phyloP scores from a whole-genome alignment of 768 basidiomycete species.

The Cystobasidium onofrii region DNA sequence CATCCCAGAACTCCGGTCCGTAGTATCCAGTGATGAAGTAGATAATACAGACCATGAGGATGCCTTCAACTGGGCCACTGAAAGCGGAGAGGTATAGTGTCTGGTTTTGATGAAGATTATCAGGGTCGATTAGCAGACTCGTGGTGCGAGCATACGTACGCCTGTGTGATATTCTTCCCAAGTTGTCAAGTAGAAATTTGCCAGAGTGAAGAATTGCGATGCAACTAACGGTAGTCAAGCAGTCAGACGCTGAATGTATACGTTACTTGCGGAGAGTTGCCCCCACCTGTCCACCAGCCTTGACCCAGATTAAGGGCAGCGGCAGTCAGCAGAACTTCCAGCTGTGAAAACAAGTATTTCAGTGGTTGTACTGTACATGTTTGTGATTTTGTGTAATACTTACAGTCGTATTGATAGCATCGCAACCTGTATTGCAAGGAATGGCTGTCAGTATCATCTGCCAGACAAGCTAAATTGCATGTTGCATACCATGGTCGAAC shows the following conservation, averaged over 20 bases:
- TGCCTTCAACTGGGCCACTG: constrained; percentile 94
- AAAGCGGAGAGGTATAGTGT: constrained; percentile 84
- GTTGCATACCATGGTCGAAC: constrained; percentile 75
- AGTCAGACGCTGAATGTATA: background rate
- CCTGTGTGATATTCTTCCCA: constrained; percentile 88
- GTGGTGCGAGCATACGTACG: constrained; percentile 38
- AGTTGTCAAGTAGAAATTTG: constrained; percentile 72
- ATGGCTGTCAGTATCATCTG: background rate
- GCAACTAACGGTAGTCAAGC: constrained; percentile 50
- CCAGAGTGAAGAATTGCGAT: constrained; percentile 65
- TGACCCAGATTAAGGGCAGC: constrained; percentile 83
- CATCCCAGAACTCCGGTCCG: constrained; percentile 78
- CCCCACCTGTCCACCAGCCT: constrained; percentile 76
- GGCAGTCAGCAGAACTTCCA: constrained; percentile 73
- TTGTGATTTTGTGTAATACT: no score
- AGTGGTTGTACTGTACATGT: no score
- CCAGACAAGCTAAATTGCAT: background rate
- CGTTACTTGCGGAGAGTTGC: background rate
- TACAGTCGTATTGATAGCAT: constrained; percentile 91
- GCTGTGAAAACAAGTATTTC: constrained; percentile 51
- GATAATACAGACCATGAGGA: constrained; percentile 70
- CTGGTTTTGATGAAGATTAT: constrained; percentile 48
- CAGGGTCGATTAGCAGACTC: background rate
- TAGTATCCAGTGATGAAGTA: constrained; percentile 65
- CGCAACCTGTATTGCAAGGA: constrained; percentile 56